Evolutionary conservation across 2,329 filamentous ascomycete genomes (phyloP).

Genomic region (Sphaerulina musiva): DNA sequence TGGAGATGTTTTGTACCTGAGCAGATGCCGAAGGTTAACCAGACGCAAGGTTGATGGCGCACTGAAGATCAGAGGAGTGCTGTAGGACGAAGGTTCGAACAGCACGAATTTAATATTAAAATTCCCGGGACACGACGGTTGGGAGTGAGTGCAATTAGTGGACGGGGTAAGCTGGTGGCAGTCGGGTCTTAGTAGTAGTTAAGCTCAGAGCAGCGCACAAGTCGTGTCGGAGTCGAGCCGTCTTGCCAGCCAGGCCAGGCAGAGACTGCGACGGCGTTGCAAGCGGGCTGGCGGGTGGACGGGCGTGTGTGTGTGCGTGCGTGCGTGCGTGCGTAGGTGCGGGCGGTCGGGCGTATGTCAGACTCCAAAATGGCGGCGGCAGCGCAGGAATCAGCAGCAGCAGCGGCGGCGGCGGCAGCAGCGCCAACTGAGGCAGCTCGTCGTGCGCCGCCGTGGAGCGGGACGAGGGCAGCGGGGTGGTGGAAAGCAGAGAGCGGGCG

Average conservation of each 20-base stretch:
- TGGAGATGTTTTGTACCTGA: conserved; percentile 22
- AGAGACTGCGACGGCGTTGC: conserved; percentile 6
- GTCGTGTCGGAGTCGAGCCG: conserved; percentile 11
- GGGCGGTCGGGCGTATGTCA: conserved; percentile 8
- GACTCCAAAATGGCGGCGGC: too few relatives aligned
- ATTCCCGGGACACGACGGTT: conserved; percentile 11
- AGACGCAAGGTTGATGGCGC: conserved; percentile 24
- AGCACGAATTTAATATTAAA: conserved; percentile 14
- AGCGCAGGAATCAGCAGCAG: too few relatives aligned
- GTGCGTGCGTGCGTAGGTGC: not conserved
- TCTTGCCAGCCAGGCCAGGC: not conserved
- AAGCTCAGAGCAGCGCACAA: conserved; percentile 7
- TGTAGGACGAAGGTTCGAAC: not conserved
- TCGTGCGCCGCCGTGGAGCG: not conserved
- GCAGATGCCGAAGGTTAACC: conserved; percentile 22
- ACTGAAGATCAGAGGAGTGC: conserved; percentile 11
- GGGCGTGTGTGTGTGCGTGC: conserved; percentile 2
- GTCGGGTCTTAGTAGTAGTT: conserved; percentile 11
- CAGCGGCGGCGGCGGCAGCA: too few relatives aligned
- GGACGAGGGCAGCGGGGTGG: not conserved
- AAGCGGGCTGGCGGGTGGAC: not conserved
- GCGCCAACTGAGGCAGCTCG: too few relatives aligned
- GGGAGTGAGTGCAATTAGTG: conserved; percentile 9
- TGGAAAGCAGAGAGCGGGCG: too few relatives aligned
- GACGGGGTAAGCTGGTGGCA: not conserved